A percentile compares a stretch with the other conserved stretches of the same genome.
Conservation (phyloP, 2,329 filamentous ascomycete species). For the Aureobasidium sp. region DNA sequence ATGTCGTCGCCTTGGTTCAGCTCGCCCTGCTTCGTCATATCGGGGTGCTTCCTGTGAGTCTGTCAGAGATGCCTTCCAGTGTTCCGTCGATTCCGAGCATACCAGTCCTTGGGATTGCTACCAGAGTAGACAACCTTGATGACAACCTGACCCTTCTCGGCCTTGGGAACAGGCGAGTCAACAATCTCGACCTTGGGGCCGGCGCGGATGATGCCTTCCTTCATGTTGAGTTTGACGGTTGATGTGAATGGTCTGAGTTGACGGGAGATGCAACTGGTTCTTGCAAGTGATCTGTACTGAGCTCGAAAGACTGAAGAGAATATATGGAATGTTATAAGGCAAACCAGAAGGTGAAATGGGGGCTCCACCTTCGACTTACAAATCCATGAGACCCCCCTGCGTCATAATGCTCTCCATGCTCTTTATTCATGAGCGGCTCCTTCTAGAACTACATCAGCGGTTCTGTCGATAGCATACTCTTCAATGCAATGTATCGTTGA, state of each 20-base stretch:
- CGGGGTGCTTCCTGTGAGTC: slow-evolving; percentile 17
- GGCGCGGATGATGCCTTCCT: slow-evolving; percentile 23
- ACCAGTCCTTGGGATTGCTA: slow-evolving; percentile 21
- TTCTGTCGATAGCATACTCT: neutral
- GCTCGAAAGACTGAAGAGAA: slow-evolving; percentile 7
- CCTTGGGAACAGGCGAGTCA: slow-evolving; percentile 21
- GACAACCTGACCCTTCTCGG: slow-evolving; percentile 20
- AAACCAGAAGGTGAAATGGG: neutral
- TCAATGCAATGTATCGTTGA: too few relatives aligned
- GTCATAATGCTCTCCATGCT: neutral
- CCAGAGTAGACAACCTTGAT: slow-evolving; percentile 22
- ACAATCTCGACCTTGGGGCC: slow-evolving; percentile 22
- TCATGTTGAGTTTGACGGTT: slow-evolving; percentile 17
- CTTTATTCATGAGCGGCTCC: neutral
- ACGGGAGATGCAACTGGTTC: neutral
- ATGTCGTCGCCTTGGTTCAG: slow-evolving; percentile 29
- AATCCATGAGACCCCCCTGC: slow-evolving; percentile 11
- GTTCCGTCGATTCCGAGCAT: neutral
- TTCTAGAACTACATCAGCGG: neutral
- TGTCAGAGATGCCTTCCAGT: neutral
- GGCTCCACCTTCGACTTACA: slow-evolving; percentile 12
- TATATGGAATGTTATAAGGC: neutral
- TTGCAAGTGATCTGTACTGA: slow-evolving; percentile 7
- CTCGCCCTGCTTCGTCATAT: slow-evolving; percentile 17
- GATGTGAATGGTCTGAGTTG: slow-evolving; percentile 3